Conservation (phyloP, 108 stramenopile species). For the Nitzschia sp. region DNA sequence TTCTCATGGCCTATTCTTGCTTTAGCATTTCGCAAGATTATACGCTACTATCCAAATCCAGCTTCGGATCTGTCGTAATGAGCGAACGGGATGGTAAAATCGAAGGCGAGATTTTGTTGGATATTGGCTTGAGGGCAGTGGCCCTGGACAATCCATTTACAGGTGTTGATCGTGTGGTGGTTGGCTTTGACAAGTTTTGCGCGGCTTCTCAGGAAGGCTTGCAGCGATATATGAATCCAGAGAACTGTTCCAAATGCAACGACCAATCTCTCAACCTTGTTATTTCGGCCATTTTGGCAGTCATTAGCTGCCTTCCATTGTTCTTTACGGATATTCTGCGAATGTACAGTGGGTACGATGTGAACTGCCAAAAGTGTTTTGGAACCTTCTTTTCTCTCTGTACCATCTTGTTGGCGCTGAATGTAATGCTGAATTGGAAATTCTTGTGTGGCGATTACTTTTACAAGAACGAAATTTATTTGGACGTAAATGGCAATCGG, state of each 20-base stretch:
- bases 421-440: slow-evolving; percentile 27
- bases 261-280: slow-evolving; percentile 20
- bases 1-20: slow-evolving; percentile 31
- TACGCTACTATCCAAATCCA: slow-evolving; percentile 18
- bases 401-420: slow-evolving; percentile 29
- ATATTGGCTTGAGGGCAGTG: slow-evolving; percentile 38
- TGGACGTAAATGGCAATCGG: slow-evolving; percentile 8
- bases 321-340: slow-evolving; percentile 33
- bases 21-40: slow-evolving; percentile 30
- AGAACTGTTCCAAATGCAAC: slow-evolving; percentile 29
- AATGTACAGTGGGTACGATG: slow-evolving; percentile 46
- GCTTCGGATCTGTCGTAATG: slow-evolving; percentile 13
- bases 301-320: slow-evolving; percentile 30
- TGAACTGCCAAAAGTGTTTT: slow-evolving; percentile 44
- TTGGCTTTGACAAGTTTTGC: slow-evolving; percentile 45
- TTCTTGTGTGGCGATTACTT: slow-evolving; percentile 28
- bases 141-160: slow-evolving; percentile 20
- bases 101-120: slow-evolving; percentile 9
- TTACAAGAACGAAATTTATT: slow-evolving; percentile 17
- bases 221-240: slow-evolving; percentile 26
- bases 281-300: slow-evolving; percentile 28
- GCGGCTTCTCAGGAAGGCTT: slow-evolving; percentile 22
- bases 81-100: slow-evolving; percentile 10
- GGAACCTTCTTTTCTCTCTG: slow-evolving; percentile 21
- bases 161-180: slow-evolving; percentile 18